Evolutionary conservation across 352 stramenopile genomes (phyloP).

Genomic region (Saprolegnia parasitica): DNA sequence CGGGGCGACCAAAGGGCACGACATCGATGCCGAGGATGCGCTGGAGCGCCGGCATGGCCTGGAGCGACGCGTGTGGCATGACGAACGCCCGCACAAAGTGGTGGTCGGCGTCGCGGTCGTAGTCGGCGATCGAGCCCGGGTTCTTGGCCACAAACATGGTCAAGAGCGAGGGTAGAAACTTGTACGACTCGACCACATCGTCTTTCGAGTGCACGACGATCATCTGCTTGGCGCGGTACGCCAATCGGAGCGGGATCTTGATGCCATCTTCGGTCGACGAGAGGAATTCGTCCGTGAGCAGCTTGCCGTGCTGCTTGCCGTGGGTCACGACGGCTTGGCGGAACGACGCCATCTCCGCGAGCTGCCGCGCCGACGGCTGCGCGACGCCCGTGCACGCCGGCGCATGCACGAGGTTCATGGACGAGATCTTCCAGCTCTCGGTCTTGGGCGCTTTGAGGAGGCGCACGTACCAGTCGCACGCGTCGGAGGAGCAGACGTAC

Average conservation of each 20-base stretch:
- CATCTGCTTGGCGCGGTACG: conserved; percentile 59
- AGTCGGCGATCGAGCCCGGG: conserved; percentile 49
- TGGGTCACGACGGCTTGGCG: conserved; percentile 69
- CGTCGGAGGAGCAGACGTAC: conserved; percentile 71
- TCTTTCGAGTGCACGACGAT: conserved; percentile 66
- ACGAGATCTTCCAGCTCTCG: conserved; percentile 87
- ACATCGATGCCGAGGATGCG: conserved; percentile 69
- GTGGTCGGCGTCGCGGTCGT: conserved; percentile 54
- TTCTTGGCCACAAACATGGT: conserved; percentile 72
- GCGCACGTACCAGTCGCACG: conserved; percentile 73
- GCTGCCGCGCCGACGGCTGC: conserved; percentile 67
- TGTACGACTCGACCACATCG: conserved; percentile 76
- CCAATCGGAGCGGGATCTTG: conserved; percentile 62
- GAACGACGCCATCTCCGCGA: conserved; percentile 76
- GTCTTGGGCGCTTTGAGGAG: conserved; percentile 77
- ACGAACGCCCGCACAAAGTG: conserved; percentile 71
- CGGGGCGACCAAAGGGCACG: conserved; percentile 59
- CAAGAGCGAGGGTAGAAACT: conserved; percentile 69
- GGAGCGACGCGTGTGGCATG: conserved; percentile 52
- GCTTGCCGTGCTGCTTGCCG: conserved; percentile 66
- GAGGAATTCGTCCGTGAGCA: conserved; percentile 76
- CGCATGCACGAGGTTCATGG: conserved; percentile 81
- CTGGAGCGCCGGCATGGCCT: conserved; percentile 51
- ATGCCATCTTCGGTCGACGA: conserved; percentile 59
- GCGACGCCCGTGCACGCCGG: conserved; percentile 52